Conservation (phyloP, 2,329 filamentous ascomycete genomes). For the Cladosporium sp. region DNA sequence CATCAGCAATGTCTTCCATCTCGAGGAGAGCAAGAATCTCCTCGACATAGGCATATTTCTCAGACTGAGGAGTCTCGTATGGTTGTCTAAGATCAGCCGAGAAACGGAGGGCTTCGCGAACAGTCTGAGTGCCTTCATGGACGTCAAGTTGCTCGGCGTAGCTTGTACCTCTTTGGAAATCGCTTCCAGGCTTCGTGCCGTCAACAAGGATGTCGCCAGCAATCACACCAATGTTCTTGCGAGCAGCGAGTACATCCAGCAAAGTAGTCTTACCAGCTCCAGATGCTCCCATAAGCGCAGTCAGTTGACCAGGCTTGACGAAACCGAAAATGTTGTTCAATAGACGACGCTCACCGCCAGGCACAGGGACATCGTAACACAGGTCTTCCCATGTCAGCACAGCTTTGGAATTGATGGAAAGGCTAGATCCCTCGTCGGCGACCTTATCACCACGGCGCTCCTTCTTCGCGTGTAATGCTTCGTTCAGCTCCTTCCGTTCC, state of each 20-base stretch:
- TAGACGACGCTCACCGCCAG: constrained; percentile 42
- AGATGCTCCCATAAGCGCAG: constrained; percentile 50
- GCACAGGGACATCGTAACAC: constrained; percentile 47
- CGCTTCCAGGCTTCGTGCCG: constrained; percentile 48
- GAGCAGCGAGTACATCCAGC: constrained; percentile 67
- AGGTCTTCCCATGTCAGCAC: constrained; percentile 53
- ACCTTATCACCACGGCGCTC: constrained; percentile 44
- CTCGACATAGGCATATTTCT: constrained; percentile 64
- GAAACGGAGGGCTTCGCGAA: constrained; percentile 64
- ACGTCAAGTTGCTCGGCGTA: constrained; percentile 65
- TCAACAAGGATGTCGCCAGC: constrained; percentile 61
- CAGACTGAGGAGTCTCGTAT: constrained; percentile 51
- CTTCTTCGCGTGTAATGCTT: constrained; percentile 56
- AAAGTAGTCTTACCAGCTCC: constrained; percentile 84
- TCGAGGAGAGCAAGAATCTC: constrained; percentile 62
- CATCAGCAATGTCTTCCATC: constrained; percentile 63
- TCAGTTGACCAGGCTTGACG: constrained; percentile 47
- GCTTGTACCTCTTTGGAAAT: constrained; percentile 60
- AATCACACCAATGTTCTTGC: constrained; percentile 63
- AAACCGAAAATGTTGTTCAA: constrained; percentile 47
- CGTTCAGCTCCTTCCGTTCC: constrained; percentile 64
- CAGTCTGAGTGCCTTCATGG: constrained; percentile 58
- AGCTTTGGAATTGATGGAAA: constrained; percentile 52
- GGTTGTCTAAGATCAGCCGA: constrained; percentile 62
- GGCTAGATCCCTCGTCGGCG: constrained; percentile 40